Conservation (phyloP, 257 asterid genomes). For the Dorcoceras hygrometricum region DNA sequence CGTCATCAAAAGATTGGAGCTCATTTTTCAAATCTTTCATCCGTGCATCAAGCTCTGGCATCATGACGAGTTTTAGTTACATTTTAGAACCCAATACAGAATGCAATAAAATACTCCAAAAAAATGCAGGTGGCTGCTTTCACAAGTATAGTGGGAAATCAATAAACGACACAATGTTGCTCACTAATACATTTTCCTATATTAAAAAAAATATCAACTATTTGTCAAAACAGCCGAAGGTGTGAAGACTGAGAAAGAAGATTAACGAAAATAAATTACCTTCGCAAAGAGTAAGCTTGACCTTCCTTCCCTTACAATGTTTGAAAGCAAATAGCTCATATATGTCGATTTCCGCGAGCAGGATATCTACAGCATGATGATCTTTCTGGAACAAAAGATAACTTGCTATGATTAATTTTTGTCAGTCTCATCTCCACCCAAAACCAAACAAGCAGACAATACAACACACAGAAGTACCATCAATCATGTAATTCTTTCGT, state of each 20-base stretch:
- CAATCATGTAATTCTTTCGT: background rate
- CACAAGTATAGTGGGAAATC: constrained; percentile 13
- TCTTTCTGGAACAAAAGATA: constrained; percentile 59
- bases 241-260: background rate
- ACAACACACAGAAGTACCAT: constrained; percentile 4
- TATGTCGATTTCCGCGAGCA: constrained; percentile 96
- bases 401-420: constrained; percentile 15
- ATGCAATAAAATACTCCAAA: constrained; percentile 3
- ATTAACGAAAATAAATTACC: constrained; percentile 39
- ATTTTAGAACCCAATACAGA: constrained; percentile 10
- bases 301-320: constrained; percentile 94
- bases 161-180: constrained; percentile 14
- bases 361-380: constrained; percentile 87
- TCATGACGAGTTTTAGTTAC: constrained; percentile 24
- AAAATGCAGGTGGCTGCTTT: background rate
- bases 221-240: constrained; percentile 14
- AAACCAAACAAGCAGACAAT: constrained; percentile 10
- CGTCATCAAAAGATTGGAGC: constrained; percentile 80
- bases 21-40: constrained; percentile 89
- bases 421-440: constrained; percentile 17
- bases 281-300: constrained; percentile 96
- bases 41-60: constrained; percentile 97
- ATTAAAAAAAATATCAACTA: constrained; percentile 1
- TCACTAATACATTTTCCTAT: constrained; percentile 6
- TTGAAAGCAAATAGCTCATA: constrained; percentile 94